phyloP scores from a whole-genome alignment of 2,329 filamentous ascomycete genomes.

The Shiraia sp. region DNA sequence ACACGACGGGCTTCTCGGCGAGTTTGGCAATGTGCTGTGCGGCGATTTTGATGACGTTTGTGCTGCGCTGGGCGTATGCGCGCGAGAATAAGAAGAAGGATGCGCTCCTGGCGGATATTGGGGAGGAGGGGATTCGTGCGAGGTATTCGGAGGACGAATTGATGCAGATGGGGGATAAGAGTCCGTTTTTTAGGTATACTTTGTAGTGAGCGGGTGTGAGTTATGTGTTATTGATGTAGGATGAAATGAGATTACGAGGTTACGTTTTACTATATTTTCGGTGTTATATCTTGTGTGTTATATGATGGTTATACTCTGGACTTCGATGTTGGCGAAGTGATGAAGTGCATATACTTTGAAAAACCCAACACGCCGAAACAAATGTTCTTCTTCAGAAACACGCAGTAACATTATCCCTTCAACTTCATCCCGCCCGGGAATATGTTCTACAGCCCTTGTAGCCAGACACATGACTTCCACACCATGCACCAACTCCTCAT shows the following conservation, averaged over 20 bases:
- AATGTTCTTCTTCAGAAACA: background rate
- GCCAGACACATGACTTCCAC: constrained; percentile 9
- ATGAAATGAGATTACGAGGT: too few species aligned
- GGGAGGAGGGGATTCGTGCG: constrained; percentile 40
- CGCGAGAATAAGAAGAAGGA: constrained; percentile 42
- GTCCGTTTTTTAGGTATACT: constrained; percentile 49
- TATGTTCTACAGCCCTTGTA: constrained; percentile 2
- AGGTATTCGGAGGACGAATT: constrained; percentile 47
- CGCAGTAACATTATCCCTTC: constrained; percentile 9
- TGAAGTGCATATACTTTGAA: background rate
- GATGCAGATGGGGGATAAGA: constrained; percentile 48
- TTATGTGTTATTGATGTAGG: too few species aligned
- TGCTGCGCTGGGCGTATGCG: constrained; percentile 46
- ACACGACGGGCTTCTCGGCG: constrained; percentile 55
- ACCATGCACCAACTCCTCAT: constrained; percentile 7
- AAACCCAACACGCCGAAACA: constrained; percentile 7
- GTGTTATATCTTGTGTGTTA: too few species aligned
- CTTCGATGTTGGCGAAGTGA: too few species aligned
- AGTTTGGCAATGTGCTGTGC: constrained; percentile 52
- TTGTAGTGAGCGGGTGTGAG: too few species aligned
- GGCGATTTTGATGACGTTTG: constrained; percentile 51
- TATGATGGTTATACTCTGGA: too few species aligned
- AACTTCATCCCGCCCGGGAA: constrained; percentile 4
- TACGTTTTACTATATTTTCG: too few species aligned
- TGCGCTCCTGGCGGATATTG: constrained; percentile 27